phyloP scores from a whole-genome alignment of 2,329 filamentous ascomycete species.

The Chrysosporium keratinophilum region DNA sequence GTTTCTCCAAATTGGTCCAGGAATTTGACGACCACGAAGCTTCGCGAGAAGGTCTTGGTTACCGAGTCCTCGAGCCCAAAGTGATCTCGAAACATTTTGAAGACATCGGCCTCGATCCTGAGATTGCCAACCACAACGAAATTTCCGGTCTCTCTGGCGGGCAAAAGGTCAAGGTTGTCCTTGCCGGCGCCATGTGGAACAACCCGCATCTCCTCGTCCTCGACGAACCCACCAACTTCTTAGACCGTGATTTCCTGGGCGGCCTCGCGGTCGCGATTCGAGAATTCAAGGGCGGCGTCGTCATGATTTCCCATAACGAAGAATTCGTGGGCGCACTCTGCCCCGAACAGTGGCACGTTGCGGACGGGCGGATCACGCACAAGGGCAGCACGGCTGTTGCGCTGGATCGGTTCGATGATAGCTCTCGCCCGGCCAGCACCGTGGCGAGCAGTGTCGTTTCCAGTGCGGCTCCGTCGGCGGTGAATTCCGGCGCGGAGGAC shows the following conservation, averaged over 20 bases:
- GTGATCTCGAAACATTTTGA: conserved; percentile 98
- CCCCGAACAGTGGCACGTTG: conserved; percentile 92
- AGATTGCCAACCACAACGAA: conserved; percentile 98
- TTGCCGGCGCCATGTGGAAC: conserved; percentile 96
- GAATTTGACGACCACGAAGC: conserved; percentile 99
- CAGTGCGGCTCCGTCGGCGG: conserved; percentile 53
- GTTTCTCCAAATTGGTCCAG: conserved; percentile 87
- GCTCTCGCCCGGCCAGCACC: conserved; percentile 45
- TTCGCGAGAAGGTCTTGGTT: conserved; percentile 94
- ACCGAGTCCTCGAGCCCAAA: conserved; percentile 83
- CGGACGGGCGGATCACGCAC: conserved; percentile 74
- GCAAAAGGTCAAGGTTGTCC: conserved; percentile 97
- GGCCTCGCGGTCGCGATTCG: conserved; percentile 95
- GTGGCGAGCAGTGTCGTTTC: conserved; percentile 50
- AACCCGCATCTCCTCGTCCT: conserved; percentile 95
- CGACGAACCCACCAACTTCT: conserved; percentile 98
- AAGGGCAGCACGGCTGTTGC: conserved; percentile 65
- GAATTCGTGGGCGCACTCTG: conserved; percentile 95
- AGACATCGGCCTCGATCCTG: conserved; percentile 87
- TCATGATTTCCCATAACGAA: conserved; percentile 99
- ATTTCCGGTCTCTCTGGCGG: conserved; percentile 92
- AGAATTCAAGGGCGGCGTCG: conserved; percentile 95
- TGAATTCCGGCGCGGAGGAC: conserved; percentile 77
- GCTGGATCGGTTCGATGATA: conserved; percentile 83
- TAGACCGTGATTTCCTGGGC: conserved; percentile 94